phyloP scores from a whole-genome alignment of 1,284 basidiomycete species.

The Neotropicomus parvogracilis region DNA sequence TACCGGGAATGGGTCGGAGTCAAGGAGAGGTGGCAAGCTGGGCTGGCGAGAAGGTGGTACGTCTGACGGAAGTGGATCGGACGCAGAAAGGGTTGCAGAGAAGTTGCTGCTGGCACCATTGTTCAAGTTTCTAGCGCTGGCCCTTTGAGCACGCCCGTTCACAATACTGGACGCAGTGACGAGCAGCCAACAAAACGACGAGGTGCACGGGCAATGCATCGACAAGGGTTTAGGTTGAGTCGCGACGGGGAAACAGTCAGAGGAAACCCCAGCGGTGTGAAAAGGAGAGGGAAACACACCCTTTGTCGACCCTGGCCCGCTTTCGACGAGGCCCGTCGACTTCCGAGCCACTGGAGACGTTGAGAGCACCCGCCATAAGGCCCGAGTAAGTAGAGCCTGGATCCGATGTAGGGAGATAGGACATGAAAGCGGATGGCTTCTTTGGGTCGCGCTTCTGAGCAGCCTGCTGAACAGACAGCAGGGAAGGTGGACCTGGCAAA shows the following conservation, averaged over 20 bases:
- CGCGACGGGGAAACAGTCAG: conserved; percentile 18
- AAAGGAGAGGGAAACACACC: conserved; percentile 46
- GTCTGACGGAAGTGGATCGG: conserved; percentile 38
- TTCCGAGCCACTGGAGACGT: conserved; percentile 52
- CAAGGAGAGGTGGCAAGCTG: conserved; percentile 36
- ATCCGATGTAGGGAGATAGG: conserved; percentile 75
- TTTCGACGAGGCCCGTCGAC: conserved; percentile 64
- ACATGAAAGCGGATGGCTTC: conserved; percentile 60
- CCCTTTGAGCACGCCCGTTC: conserved; percentile 69
- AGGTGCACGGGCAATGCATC: conserved; percentile 17
- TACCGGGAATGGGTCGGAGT: conserved; percentile 42
- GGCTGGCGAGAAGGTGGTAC: conserved; percentile 36
- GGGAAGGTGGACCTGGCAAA: conserved; percentile 73
- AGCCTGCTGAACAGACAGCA: conserved; percentile 62
- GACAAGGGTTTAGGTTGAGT: conserved; percentile 26
- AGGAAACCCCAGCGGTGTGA: conserved; percentile 15
- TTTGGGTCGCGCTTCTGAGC: conserved; percentile 69
- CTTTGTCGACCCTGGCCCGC: conserved; percentile 66
- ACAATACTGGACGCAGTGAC: conserved; percentile 40
- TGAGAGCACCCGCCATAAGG: conserved; percentile 59
- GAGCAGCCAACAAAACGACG: conserved; percentile 10
- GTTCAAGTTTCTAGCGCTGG: conserved; percentile 65
- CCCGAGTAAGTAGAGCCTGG: conserved; percentile 80
- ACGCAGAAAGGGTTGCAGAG: conserved; percentile 31
- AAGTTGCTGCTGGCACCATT: conserved; percentile 31